Base-by-base conservation (phyloP, 2,329 filamentous ascomycete genomes). In the Fusarium armeniacum region DNA sequence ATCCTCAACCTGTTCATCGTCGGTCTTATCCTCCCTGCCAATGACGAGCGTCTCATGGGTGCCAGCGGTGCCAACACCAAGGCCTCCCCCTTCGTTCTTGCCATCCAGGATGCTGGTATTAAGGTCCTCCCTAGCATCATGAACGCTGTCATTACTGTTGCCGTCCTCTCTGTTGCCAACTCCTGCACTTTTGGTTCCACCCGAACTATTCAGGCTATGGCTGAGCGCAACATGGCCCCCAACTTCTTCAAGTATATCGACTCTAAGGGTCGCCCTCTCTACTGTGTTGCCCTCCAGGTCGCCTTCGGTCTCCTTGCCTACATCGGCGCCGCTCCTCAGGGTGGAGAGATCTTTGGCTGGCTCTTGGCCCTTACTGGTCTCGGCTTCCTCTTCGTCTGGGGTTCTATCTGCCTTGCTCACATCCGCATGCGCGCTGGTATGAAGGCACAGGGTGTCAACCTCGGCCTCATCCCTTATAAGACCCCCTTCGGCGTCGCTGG, bases 41-140 rank as follows among this genome's bases (percentile, higher is more conserved):
- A 87, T 72, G 88, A 97, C 69, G 49, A 76, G 0, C 83, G 86
- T 12, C 89, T 97, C 1, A 82, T 94, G 41, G 80, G 81, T 13
- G 84, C 84, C 53, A 81, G 78, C 58, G 83, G 83, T 36, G 87
- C 86, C 54, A 88, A 94, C 77, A 88, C 90, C 46, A 89, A 89
- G 38, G 91, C 93, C 5, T 97, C 93, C 7, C 95, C 95, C 4
- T 98, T 98, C 78, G 94, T 98, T 74, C 95, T 98, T 73, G 93
- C 94, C 68, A 97, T 97, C 75, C 84, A 91, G 72, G 91, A 94
- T 69, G 93, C 94, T 4, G 90, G 92, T 20, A 97, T 98, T 76
- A 82, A 87, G 49, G 90, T 91, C 7, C 87, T 98, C 10, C 93
- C 93, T 4, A 94, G 91, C 2, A 87, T 98, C 62, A 96, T 98